Evolutionary conservation across 345 rosid species (phyloP), one percentile per base, ranked within the genome.

Genomic region (Salix viminalis): DNA sequence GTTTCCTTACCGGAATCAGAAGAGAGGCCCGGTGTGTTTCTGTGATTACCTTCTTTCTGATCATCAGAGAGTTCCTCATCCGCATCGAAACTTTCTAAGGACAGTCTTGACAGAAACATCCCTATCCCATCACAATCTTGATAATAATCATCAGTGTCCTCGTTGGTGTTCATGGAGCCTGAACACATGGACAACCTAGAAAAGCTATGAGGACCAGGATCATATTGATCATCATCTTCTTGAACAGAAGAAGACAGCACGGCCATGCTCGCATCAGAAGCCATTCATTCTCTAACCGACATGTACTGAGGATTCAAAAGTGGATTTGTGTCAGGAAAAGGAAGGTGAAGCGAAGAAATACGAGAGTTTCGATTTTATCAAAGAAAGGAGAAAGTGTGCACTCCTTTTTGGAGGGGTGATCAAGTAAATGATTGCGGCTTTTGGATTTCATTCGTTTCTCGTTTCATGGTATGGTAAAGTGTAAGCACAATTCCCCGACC

Each of bases 151-250:
- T 72, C 81, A 36, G 37, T 36, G 11, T 82, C 85, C 34, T 88
- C 90, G 52, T 84, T 82, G 2, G 87, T 85, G 83, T 83, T 76
- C 88, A 86, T 79, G 64, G 91, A 91, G 79, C 90, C 88, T 0
- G 91, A 87, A 65, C 94, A 95, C 69, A 91, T 65, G 26, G 97
- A 93, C 15, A 93, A 77, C 81, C 99, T 83, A 11, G 99, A 95
- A n/a, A 95, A 65, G 67, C 46, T 82, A 4, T 79, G 87, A 1
- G 68, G 70, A 24, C 86, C 87, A 36, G 78, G 89, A 6, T 86
- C 88, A 9, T 82, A 84, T 14, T 1, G 68, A 42, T 26, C 78
- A 34, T 36, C 37, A 21, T 84, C 83, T 15, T 77, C 74, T 13
- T 73, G 82, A 46, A 83, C 54, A 37, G 85, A 75, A 44, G 65